Base-by-base conservation (phyloP, 2,329 filamentous ascomycete species). In the Calonectria pteridis region DNA sequence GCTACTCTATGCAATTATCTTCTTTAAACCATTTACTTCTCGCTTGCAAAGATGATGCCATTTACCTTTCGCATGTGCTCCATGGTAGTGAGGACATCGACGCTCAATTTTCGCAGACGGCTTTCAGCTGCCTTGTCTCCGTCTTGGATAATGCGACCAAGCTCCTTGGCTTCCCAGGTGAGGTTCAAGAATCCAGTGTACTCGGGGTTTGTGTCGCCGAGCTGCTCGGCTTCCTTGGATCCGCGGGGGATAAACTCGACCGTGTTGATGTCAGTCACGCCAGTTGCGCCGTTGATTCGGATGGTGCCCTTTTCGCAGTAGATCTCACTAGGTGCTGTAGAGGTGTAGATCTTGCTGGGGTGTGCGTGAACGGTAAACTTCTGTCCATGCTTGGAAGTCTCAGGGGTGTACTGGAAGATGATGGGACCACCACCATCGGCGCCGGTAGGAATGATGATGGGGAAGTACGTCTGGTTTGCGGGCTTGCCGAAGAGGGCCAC, bases 291-390 rank as follows among this genome's bases (percentile, higher is more conserved):
- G 0, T 69, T 65, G 6, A 77, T 67, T 4, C 50, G 69, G 13
- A 77, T 76, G 43, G 76, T 77, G 1, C 76, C 76, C 29, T 76
- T 77, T 53, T 77, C 76, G 11, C 72, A 77, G 28, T 73, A 77
- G 13, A 77, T 77, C 33, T 77, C 76, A 0, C 74, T 77, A 0
- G 76, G 76, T 1, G 76, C 76, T n/a, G 55, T 37, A 0, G 76
- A 77, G 3, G 67, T 70, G 20, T 77, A 77, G 2, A 76, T 50
- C 37, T 77, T 77, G 59, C 76, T 77, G 11, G 72, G 71, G 23
- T 59, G 72, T 0, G 67, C 76, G 2, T 76, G 70, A 1, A 77
- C 28, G 1, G 74, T 73, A 11, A 77, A 77, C 3, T n/a, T 59
- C 9, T 73, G 74, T 2, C 50, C 55, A 14, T 77, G 64, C 18